Evolutionary conservation across 768 basidiomycete genomes (phyloP).

Genomic region (Russula virescens): DNA sequence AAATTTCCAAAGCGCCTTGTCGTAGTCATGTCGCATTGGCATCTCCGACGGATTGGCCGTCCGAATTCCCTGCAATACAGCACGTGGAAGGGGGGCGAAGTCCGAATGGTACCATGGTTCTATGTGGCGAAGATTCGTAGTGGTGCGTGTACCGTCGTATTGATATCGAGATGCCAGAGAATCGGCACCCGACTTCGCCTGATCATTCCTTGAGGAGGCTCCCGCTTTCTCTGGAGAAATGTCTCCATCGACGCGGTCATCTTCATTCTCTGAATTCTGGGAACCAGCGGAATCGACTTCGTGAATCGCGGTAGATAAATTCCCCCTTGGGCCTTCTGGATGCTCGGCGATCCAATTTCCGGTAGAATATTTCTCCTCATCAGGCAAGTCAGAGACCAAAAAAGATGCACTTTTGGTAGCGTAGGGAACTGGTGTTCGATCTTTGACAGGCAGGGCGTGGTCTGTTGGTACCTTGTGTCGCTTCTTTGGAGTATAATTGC

Average conservation of each 20-base stretch:
- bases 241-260: conserved; percentile 20
- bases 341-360: conserved; percentile 26
- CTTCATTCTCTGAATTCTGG: conserved; percentile 23
- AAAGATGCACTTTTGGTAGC: conserved; percentile 45
- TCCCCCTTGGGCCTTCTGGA: conserved; percentile 21
- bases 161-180: conserved; percentile 9
- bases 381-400: conserved; percentile 38
- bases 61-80: conserved; percentile 49
- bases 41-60: conserved; percentile 52
- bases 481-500: conserved; percentile 72
- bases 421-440: conserved; percentile 38
- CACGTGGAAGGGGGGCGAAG: conserved; percentile 56
- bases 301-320: conserved; percentile 4
- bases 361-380: conserved; percentile 32
- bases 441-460: conserved; percentile 32
- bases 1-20: conserved; percentile 45
- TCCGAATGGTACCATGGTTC: conserved; percentile 56
- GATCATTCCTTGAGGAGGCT: conserved; percentile 9
- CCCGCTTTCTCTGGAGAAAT: not conserved
- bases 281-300: conserved; percentile 22
- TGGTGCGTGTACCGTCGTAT: conserved; percentile 9
- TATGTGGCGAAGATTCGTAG: conserved; percentile 33
- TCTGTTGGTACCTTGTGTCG: conserved; percentile 49
- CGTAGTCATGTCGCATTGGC: conserved; percentile 50
- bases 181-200: conserved; percentile 1